A percentile compares a stretch with the other conserved stretches of the same genome.
These are phyloP conservation scores for Rhizopus arrhizus DNA, from an alignment of 371 early-diverging fungal species.

Conservation along the genomic window DNA sequence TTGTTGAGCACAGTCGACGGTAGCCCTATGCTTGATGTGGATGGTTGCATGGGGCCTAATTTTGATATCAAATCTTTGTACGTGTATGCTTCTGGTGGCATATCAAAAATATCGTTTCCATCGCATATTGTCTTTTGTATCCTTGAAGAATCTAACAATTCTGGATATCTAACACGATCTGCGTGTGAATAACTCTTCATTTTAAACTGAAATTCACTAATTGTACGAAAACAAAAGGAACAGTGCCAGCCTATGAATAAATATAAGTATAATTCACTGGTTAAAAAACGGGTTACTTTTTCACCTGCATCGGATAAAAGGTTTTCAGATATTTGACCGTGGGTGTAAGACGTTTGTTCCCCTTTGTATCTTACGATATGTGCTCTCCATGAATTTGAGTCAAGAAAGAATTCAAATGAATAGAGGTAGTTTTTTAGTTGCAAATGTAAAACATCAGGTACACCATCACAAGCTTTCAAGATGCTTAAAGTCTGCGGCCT, in stretches of 20 bases:
- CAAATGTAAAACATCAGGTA: conserved; percentile 51
- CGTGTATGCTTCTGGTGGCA: conserved; percentile 58
- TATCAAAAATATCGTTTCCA: conserved; percentile 45
- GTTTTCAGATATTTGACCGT: conserved; percentile 34
- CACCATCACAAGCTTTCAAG: conserved; percentile 39
- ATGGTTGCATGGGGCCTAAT: conserved; percentile 36
- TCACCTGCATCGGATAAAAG: conserved; percentile 60
- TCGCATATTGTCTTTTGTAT: conserved; percentile 33
- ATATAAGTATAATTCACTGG: conserved; percentile 1
- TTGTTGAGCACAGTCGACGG: conserved; percentile 36
- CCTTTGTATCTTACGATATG: conserved; percentile 37
- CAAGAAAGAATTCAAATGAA: conserved; percentile 57
- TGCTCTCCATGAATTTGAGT: conserved; percentile 51
- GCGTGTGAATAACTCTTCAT: conserved; percentile 51
- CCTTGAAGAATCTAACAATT: conserved; percentile 11
- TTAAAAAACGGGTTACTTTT: conserved; percentile 11
- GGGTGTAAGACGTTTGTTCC: conserved; percentile 37
- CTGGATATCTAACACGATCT: conserved; percentile 24
- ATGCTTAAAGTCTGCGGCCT: conserved; percentile 26
- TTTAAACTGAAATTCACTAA: conserved; percentile 49
- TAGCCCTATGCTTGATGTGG: conserved; percentile 37
- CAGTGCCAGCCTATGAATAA: conserved; percentile 30
- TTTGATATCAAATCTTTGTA: conserved; percentile 49
- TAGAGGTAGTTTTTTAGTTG: conserved; percentile 56
- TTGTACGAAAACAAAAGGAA: conserved; percentile 45